Percentiles rank a stretch among this genome's conserved stretches.
Conservation (phyloP, 2,329 filamentous ascomycete genomes). For the Colletotrichum cereale region DNA sequence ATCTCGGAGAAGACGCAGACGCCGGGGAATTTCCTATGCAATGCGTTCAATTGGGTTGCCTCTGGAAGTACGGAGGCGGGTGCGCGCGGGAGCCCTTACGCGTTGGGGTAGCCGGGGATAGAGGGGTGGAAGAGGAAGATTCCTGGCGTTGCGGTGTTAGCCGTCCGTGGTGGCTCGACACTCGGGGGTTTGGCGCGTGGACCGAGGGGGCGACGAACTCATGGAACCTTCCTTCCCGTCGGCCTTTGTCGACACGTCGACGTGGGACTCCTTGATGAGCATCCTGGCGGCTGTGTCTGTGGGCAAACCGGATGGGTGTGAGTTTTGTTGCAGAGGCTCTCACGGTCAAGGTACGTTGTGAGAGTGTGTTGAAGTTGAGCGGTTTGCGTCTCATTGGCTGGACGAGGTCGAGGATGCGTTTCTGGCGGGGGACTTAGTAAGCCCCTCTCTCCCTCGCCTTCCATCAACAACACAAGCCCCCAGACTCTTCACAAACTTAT, state of each 20-base stretch:
- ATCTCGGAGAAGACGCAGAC: slow-evolving; percentile 94
- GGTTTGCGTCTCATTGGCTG: slow-evolving; percentile 32
- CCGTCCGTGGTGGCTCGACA: neutral
- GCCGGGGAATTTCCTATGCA: slow-evolving; percentile 76
- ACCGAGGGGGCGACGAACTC: slow-evolving; percentile 53
- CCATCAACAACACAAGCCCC: neutral
- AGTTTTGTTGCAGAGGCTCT: neutral
- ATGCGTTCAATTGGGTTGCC: neutral
- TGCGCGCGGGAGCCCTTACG: slow-evolving; percentile 61
- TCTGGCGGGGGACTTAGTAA: slow-evolving; percentile 36
- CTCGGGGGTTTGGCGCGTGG: neutral
- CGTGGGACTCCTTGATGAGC: slow-evolving; percentile 67
- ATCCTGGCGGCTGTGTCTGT: slow-evolving; percentile 49
- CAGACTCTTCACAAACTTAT: neutral
- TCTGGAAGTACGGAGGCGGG: no score
- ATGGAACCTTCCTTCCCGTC: slow-evolving; percentile 67
- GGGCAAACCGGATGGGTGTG: neutral
- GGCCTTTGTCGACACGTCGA: slow-evolving; percentile 63
- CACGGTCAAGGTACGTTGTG: neutral
- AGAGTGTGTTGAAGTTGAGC: slow-evolving; percentile 28
- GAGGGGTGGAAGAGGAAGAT: slow-evolving; percentile 91
- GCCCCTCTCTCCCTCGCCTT: slow-evolving; percentile 5
- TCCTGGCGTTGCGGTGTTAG: slow-evolving; percentile 63
- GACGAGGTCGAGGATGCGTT: neutral
- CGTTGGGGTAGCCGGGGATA: slow-evolving; percentile 87